phyloP scores from a whole-genome alignment of 306 rosid genomes.

The Cercis canadensis region DNA sequence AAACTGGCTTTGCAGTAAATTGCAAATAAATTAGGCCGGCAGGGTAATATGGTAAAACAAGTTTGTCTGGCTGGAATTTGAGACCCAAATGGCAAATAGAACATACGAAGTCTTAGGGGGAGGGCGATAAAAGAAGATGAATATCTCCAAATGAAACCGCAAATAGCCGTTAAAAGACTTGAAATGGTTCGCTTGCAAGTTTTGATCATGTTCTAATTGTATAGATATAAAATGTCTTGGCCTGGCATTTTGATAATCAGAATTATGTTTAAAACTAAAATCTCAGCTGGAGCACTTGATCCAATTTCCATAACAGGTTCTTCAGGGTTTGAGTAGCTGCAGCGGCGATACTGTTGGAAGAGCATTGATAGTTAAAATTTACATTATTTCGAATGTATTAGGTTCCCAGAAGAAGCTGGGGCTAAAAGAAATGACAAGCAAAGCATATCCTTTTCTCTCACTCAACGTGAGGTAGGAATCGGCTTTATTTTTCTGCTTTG shows the following conservation, averaged over 20 bases:
- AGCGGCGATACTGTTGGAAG: conserved; percentile 27
- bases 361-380: conserved; percentile 24
- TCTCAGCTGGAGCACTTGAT: background rate
- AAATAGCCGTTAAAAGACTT: too few species aligned
- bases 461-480: conserved; percentile 56
- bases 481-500: conserved; percentile 49
- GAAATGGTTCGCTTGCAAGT: too few species aligned
- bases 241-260: conserved; percentile 4
- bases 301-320: background rate
- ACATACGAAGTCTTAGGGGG: too few species aligned
- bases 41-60: too few species aligned
- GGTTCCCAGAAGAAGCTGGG: conserved; percentile 45
- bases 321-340: conserved; percentile 23
- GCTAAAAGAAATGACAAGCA: conserved; percentile 46
- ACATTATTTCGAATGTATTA: conserved; percentile 39
- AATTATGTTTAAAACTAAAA: too few species aligned
- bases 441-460: conserved; percentile 55
- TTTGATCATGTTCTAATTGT: too few species aligned
- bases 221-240: conserved; percentile 11
- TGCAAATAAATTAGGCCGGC: too few species aligned
- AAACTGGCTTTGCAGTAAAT: too few species aligned
- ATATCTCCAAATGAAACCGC: too few species aligned
- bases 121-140: too few species aligned
- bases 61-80: too few species aligned
- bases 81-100: too few species aligned